Percentiles rank a stretch among this genome's conserved stretches.
These are phyloP conservation scores for Sarocladium oryzae DNA, from an alignment of 2,329 filamentous ascomycete species.

Conservation along the genomic window DNA sequence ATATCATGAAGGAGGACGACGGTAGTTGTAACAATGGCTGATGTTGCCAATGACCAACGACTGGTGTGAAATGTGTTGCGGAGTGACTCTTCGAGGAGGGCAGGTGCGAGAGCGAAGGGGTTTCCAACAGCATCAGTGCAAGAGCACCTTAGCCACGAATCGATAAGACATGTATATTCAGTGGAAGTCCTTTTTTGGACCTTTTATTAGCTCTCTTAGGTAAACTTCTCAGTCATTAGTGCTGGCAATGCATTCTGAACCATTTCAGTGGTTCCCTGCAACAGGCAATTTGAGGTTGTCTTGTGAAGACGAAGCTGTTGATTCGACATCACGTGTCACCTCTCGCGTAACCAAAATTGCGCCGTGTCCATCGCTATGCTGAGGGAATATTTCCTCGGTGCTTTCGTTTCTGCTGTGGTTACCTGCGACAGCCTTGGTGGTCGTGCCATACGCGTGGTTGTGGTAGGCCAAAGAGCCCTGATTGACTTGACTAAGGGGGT, in stretches of 20 bases:
- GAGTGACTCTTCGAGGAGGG: too few relatives aligned
- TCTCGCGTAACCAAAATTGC: conserved; percentile 17
- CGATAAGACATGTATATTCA: too few relatives aligned
- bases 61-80: too few relatives aligned
- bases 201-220: too few relatives aligned
- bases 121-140: too few relatives aligned
- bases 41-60: too few relatives aligned
- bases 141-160: too few relatives aligned
- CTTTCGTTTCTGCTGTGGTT: conserved; percentile 16
- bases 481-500: conserved; percentile 9
- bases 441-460: conserved; percentile 13
- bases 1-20: too few relatives aligned
- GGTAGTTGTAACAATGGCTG: too few relatives aligned
- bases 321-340: conserved; percentile 7
- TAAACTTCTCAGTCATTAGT: too few relatives aligned
- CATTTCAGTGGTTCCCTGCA: background rate
- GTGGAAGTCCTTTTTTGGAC: too few relatives aligned
- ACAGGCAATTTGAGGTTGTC: background rate
- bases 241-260: background rate
- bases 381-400: conserved; percentile 17
- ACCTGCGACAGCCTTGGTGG: conserved; percentile 12
- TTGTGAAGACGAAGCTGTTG: background rate
- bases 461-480: conserved; percentile 7
- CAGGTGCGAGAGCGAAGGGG: too few relatives aligned
- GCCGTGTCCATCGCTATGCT: conserved; percentile 15